Conservation (phyloP, 805 yeast genomes). For the Yarrowia bubula region DNA sequence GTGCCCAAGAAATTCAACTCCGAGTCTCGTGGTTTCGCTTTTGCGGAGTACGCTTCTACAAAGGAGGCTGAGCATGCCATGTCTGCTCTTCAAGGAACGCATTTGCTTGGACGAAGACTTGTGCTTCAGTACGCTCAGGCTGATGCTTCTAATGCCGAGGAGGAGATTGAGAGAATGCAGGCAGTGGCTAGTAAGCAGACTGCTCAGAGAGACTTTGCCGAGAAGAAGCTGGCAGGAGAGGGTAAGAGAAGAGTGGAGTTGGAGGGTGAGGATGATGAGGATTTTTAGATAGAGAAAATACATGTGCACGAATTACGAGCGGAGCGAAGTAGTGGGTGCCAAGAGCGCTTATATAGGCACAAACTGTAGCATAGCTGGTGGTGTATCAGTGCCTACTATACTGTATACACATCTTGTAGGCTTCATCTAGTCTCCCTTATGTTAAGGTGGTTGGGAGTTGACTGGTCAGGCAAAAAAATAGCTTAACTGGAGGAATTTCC, state of each 20-base stretch:
- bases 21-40: constrained; percentile 95
- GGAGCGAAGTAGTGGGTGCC: no score
- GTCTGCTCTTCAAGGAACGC: constrained; percentile 92
- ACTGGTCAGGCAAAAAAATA: no score
- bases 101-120: constrained; percentile 89
- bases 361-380: no score
- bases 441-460: no score
- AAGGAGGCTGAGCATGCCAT: constrained; percentile 94
- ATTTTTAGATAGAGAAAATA: constrained; percentile 1
- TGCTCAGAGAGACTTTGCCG: constrained; percentile 67
- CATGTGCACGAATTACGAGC: no score
- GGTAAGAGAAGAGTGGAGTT: constrained; percentile 65
- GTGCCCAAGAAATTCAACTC: constrained; percentile 95
- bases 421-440: no score
- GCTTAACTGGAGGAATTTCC: no score
- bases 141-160: constrained; percentile 81
- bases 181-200: constrained; percentile 78
- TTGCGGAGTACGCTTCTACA: constrained; percentile 82
- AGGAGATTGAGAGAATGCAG: constrained; percentile 87
- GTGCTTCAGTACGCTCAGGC: constrained; percentile 90
- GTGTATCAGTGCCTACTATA: no score
- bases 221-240: constrained; percentile 58
- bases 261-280: constrained; percentile 52
- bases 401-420: no score
- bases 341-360: no score